A percentile compares a stretch with the other conserved stretches of the same genome.
These are phyloP conservation scores for Monilinia fructicola DNA, from an alignment of 2,329 filamentous ascomycete species.

Conservation along the genomic window DNA sequence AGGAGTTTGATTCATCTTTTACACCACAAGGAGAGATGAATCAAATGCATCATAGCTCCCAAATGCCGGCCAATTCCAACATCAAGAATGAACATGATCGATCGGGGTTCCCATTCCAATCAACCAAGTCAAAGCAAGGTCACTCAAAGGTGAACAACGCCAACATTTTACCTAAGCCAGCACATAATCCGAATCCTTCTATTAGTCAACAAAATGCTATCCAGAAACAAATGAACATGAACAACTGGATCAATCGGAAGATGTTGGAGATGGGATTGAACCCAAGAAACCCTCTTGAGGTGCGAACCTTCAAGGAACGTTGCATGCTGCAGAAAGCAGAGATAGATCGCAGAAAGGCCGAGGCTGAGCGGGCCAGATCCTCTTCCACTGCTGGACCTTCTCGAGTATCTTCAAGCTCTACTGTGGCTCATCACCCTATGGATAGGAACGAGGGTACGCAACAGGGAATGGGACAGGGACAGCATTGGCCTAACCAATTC, in stretches of 20 bases:
- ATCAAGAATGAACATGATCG: background rate
- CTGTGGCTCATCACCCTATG: background rate
- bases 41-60: background rate
- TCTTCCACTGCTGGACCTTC: background rate
- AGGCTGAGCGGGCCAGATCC: background rate
- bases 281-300: background rate
- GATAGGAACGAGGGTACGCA: background rate
- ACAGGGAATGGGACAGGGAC: background rate
- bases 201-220: background rate
- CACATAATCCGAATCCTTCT: background rate
- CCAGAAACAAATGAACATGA: too few relatives aligned
- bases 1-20: background rate
- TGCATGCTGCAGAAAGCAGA: background rate
- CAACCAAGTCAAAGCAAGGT: background rate
- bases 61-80: too few relatives aligned
- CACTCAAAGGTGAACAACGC: background rate
- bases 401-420: constrained; percentile 2
- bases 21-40: background rate
- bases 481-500: background rate
- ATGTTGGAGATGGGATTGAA: background rate
- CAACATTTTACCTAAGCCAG: background rate
- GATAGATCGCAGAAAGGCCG: background rate
- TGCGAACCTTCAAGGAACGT: background rate
- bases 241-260: too few relatives aligned
- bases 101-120: background rate